A percentile compares a stretch with the other conserved stretches of the same genome.
Conservation (phyloP, 805 yeast species). For the Sugiyamaella chiloensis region DNA sequence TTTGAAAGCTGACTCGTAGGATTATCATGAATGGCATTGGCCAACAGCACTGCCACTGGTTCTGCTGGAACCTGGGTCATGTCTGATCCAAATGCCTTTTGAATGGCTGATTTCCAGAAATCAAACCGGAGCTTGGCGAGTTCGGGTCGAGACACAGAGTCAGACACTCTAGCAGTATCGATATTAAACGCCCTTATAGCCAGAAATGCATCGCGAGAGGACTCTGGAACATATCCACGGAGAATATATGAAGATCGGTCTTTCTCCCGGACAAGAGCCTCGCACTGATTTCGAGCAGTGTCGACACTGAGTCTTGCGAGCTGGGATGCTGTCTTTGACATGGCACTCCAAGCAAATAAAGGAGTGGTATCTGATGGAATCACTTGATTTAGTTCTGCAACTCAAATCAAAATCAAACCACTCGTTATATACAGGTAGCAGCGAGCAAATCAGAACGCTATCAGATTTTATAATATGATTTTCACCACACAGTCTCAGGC, state of each 20-base stretch:
- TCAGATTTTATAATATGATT: no score
- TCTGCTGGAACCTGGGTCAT: constrained; percentile 45
- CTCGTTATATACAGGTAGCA: no score
- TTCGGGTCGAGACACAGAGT: constrained; percentile 35
- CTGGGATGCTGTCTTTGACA: no score
- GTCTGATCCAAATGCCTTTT: constrained; percentile 41
- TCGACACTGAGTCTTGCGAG: neutral
- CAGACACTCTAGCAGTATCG: constrained; percentile 55
- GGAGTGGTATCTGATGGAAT: no score
- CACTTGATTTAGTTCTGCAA: no score
- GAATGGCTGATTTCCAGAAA: constrained; percentile 68
- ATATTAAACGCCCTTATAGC: constrained; percentile 65
- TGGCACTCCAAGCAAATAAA: no score
- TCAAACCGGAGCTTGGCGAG: constrained; percentile 52
- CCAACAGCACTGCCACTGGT: constrained; percentile 60
- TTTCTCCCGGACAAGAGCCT: constrained; percentile 34
- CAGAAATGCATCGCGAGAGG: constrained; percentile 56
- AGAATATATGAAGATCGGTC: constrained; percentile 66
- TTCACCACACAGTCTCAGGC: no score
- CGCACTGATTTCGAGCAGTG: constrained; percentile 45
- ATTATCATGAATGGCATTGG: constrained; percentile 46
- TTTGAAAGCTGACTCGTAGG: constrained; percentile 45
- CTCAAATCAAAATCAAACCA: no score
- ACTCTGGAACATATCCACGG: constrained; percentile 65
- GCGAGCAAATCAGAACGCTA: no score